These are phyloP conservation scores for Amanita pallidorosea DNA, from an alignment of 768 basidiomycete genomes.

Conservation along the genomic window DNA sequence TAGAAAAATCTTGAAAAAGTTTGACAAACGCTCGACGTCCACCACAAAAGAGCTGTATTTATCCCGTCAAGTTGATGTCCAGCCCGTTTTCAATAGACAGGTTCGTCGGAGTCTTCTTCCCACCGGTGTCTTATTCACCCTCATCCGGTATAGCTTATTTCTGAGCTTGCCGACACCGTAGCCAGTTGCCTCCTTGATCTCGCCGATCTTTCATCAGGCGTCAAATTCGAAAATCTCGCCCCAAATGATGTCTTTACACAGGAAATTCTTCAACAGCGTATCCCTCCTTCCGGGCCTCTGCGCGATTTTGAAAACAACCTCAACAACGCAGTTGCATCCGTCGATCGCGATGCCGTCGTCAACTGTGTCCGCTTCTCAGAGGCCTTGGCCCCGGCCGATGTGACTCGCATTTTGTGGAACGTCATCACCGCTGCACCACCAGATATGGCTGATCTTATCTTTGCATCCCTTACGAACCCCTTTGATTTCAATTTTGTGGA, in stretches of 20 bases:
- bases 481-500: slow-evolving; percentile 92
- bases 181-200: slow-evolving; percentile 74
- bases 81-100: slow-evolving; percentile 95
- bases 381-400: slow-evolving; percentile 50
- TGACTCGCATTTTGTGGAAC: slow-evolving; percentile 93
- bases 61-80: slow-evolving; percentile 95
- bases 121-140: slow-evolving; percentile 3
- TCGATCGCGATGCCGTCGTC: slow-evolving; percentile 47
- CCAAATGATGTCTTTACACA: slow-evolving; percentile 66
- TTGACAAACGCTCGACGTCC: slow-evolving; percentile 92
- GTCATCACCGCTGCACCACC: slow-evolving; percentile 72
- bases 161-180: slow-evolving; percentile 89
- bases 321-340: slow-evolving; percentile 59
- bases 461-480: slow-evolving; percentile 50
- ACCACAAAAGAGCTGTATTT: slow-evolving; percentile 96
- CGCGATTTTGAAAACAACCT: slow-evolving; percentile 86
- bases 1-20: slow-evolving; percentile 96
- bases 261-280: slow-evolving; percentile 56
- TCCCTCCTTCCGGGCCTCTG: slow-evolving; percentile 58
- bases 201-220: slow-evolving; percentile 62
- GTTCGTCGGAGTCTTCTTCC: slow-evolving; percentile 27
- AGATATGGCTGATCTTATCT: slow-evolving; percentile 64
- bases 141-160: slow-evolving; percentile 57
- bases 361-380: slow-evolving; percentile 68
- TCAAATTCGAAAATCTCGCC: slow-evolving; percentile 72